Conservation (phyloP, 192 early-diverging fungal species). For the Coemansia sp. region DNA sequence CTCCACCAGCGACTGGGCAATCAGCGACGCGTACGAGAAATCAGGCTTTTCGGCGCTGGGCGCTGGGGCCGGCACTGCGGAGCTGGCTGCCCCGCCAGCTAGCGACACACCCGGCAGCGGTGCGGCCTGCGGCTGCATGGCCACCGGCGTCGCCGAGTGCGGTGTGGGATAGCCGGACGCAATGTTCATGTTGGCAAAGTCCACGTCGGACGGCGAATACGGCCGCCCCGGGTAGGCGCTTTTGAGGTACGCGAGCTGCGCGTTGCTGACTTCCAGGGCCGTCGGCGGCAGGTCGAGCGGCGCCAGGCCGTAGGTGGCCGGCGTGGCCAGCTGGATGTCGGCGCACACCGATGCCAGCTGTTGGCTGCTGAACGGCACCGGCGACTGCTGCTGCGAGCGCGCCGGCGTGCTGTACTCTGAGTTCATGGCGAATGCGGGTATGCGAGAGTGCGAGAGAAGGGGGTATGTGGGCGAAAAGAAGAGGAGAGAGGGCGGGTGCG, state of each 20-base stretch:
- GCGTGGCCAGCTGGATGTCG: constrained; percentile 17
- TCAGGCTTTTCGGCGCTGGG: constrained; percentile 63
- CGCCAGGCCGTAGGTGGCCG: constrained; percentile 17
- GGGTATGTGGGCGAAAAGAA: constrained; percentile 8
- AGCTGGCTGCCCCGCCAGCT: constrained; percentile 1
- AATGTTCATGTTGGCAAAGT: constrained; percentile 52
- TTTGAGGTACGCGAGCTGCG: constrained; percentile 47
- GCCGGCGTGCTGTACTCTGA: constrained; percentile 45
- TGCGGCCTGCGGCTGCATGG: constrained; percentile 12
- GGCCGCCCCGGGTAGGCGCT: constrained; percentile 31
- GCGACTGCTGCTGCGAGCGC: constrained; percentile 51
- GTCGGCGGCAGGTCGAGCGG: constrained; percentile 26
- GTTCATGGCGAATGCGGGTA: constrained; percentile 37
- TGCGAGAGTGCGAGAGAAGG: constrained; percentile 6
- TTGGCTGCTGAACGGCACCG: constrained; percentile 22
- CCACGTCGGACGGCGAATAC: constrained; percentile 45
- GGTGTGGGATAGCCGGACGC: constrained; percentile 46
- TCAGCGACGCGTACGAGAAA: constrained; percentile 77
- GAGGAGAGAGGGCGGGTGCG: constrained; percentile 4
- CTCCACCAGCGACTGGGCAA: constrained; percentile 75
- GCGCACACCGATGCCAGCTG: constrained; percentile 18
- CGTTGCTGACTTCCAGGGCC: constrained; percentile 30
- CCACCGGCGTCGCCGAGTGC: constrained; percentile 33
- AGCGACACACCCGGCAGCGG: constrained; percentile 12
- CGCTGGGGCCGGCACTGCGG: constrained; percentile 7